phyloP scores from a whole-genome alignment of 768 basidiomycete genomes.

The Lactarius psammicola region DNA sequence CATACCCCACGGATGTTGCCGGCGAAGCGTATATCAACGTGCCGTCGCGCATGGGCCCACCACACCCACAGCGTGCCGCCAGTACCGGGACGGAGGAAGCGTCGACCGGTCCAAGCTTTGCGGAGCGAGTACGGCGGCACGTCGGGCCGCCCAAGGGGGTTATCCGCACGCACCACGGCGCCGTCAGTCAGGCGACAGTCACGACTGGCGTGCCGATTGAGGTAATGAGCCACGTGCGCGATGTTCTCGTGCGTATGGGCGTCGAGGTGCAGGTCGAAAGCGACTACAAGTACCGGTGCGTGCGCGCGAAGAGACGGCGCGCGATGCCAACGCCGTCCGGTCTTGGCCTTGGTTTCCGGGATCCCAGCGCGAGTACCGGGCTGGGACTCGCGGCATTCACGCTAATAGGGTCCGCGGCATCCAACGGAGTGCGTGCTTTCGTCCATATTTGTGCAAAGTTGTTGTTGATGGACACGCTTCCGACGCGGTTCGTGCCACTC shows the following conservation, averaged over 20 bases:
- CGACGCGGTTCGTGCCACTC: neutral
- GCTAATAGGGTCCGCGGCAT: conserved; percentile 78
- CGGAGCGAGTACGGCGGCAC: conserved; percentile 36
- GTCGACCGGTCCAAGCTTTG: conserved; percentile 27
- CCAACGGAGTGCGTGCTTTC: conserved; percentile 69
- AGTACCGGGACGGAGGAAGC: conserved; percentile 18
- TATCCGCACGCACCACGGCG: conserved; percentile 85
- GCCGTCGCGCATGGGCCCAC: conserved; percentile 20
- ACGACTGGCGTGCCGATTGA: conserved; percentile 82
- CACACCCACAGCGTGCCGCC: conserved; percentile 21
- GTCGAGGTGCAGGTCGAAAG: conserved; percentile 84
- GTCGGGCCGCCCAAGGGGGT: conserved; percentile 43
- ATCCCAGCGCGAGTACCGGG: conserved; percentile 38
- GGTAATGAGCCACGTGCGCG: conserved; percentile 82
- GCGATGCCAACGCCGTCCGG: conserved; percentile 26
- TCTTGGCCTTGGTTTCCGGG: conserved; percentile 45
- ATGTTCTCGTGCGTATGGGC: conserved; percentile 84
- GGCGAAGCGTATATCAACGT: conserved; percentile 10
- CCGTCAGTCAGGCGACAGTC: conserved; percentile 86
- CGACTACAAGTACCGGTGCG: conserved; percentile 87
- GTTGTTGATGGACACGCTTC: conserved; percentile 3
- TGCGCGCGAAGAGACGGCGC: conserved; percentile 66
- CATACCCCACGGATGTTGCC: neutral
- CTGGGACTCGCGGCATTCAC: conserved; percentile 68
- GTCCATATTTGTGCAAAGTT: neutral